Evolutionary conservation across 179 eudicot genomes (phyloP), one percentile per base, ranked within the genome.

Genomic region (Sideroxylon spinosum): DNA sequence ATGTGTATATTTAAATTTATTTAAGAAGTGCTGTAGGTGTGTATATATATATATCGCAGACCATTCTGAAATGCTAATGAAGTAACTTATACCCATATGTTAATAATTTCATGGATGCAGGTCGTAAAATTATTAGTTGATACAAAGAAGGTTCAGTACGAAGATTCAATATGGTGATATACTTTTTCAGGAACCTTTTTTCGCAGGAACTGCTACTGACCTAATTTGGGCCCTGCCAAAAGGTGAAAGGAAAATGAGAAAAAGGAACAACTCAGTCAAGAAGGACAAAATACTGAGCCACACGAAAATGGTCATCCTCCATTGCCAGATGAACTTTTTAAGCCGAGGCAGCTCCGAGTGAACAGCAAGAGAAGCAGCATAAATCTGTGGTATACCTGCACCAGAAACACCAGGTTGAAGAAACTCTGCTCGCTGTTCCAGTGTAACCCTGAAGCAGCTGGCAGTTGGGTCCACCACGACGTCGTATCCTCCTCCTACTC

Each of bases 371-470:
- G 79, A 63, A 7, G 83, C 90, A 8, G 75, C 63, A 20, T 86
- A 88, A 2, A 88, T 79, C 32, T 88, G 85, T 25, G 90, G 90
- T 12, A 81, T 73, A 0, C 90, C 90, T 5, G 74, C 85, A 12
- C 90, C 86, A 1, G 46, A n/a, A 29, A 11, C 37, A 3, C 37
- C 37, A 29, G 59, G 19, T n/a, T 19, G 7, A 6, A 73, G 71
- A 63, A 59, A 81, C 71, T 81, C 86, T 12, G 90, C 84, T 49
- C 90, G 79, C 52, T 76, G 88, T 76, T 82, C 87, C 14, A 86
- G 76, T 20, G 69, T 70, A 17, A 88, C 88, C 68, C 79, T 82
- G 9, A 86, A 46, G 62, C 81, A 73, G 16, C 37, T 29, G 37
- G 82, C 81, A 3, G 78, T 86, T 59, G 90, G 87, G 37, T 29